phyloP scores from a whole-genome alignment of 306 rosid genomes.

The Arachis stenosperma region DNA sequence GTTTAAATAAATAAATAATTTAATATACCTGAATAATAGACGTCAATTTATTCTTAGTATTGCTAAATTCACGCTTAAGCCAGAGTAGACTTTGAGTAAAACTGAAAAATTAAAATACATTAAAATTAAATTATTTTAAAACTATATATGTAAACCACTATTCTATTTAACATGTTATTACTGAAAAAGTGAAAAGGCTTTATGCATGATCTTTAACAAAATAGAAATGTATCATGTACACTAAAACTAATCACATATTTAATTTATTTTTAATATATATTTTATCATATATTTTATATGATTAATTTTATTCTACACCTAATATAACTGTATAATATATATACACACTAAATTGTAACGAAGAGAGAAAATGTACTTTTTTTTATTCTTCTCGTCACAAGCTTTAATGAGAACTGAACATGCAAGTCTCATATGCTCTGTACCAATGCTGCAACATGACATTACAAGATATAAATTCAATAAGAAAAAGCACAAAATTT shows the following conservation, averaged over 20 bases:
- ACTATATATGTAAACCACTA: not conserved
- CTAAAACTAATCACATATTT: no score
- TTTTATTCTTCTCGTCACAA: conserved; percentile 46
- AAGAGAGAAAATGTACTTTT: conserved; percentile 39
- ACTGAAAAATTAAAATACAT: conserved; percentile 38
- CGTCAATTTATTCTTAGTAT: conserved; percentile 52
- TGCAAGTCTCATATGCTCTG: conserved; percentile 53
- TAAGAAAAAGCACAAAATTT: conserved; percentile 1
- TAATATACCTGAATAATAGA: conserved; percentile 49
- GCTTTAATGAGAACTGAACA: conserved; percentile 53
- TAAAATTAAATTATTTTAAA: not conserved
- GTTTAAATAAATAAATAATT: not conserved
- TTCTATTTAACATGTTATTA: not conserved
- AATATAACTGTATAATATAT: no score
- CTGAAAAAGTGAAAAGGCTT: not conserved
- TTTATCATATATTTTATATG: no score
- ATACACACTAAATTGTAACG: not conserved
- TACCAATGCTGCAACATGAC: conserved; percentile 62
- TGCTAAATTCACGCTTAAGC: conserved; percentile 47
- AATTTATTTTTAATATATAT: no score
- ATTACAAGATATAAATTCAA: conserved; percentile 26
- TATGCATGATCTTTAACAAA: not conserved
- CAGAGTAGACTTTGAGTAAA: conserved; percentile 41
- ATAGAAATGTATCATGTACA: no score
- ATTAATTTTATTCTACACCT: no score